Conservation (phyloP, 2,329 filamentous ascomycete species). For the Fusarium cicatricum region DNA sequence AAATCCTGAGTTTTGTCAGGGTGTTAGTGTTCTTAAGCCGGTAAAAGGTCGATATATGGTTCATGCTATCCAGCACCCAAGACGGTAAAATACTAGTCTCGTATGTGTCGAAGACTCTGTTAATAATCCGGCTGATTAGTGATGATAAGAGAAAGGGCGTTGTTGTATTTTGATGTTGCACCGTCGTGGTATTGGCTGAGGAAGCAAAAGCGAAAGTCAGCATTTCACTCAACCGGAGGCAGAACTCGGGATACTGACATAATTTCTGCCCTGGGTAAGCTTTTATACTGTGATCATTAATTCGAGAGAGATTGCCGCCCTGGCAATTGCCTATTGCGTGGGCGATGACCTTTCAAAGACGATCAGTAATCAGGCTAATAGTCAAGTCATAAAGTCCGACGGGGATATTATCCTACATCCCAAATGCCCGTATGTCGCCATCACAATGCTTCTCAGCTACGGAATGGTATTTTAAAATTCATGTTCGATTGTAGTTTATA, state of each 20-base stretch:
- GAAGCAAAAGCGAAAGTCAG: neutral
- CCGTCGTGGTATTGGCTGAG: too few species aligned
- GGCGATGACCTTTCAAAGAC: neutral
- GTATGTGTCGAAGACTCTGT: neutral
- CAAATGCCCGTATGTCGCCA: neutral
- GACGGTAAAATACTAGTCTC: too few species aligned
- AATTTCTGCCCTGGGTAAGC: neutral
- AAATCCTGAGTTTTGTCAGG: too few species aligned
- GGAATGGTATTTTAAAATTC: too few species aligned
- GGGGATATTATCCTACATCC: neutral
- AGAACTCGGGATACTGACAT: neutral
- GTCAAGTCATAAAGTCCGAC: slow-evolving; percentile 9
- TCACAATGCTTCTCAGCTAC: neutral
- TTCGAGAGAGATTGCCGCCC: neutral
- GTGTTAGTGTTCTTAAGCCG: too few species aligned
- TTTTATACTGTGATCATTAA: slow-evolving; percentile 22
- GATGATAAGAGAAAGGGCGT: neutral
- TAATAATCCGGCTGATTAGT: too few species aligned
- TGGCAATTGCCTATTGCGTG: neutral
- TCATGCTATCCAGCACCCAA: too few species aligned
- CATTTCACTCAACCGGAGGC: neutral
- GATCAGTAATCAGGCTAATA: slow-evolving; percentile 32
- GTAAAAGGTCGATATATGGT: too few species aligned
- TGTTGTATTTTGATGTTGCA: neutral
- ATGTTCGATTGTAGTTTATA: too few species aligned